Evolutionary conservation across 2,329 filamentous ascomycete species (phyloP).

Genomic region (Apiospora phragmitis): DNA sequence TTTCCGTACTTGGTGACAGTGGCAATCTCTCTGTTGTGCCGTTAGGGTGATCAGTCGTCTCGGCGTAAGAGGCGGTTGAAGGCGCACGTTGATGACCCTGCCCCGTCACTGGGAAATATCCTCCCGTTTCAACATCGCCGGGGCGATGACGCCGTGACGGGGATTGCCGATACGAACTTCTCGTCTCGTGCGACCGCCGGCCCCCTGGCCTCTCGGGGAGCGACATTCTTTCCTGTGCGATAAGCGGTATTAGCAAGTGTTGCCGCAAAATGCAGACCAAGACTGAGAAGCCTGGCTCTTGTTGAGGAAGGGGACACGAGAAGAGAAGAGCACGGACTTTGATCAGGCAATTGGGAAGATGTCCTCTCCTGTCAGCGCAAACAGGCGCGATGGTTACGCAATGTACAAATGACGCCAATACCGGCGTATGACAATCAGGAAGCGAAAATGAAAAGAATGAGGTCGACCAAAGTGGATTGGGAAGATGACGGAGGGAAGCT

Average conservation of each 20-base stretch:
- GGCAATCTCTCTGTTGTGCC: conserved; percentile 55
- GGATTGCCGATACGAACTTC: conserved; percentile 62
- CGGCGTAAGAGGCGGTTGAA: conserved; percentile 59
- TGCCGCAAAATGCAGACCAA: neutral
- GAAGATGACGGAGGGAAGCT: neutral
- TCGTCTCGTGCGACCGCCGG: conserved; percentile 60
- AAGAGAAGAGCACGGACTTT: conserved; percentile 4
- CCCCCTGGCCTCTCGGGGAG: conserved; percentile 63
- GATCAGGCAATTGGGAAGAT: neutral
- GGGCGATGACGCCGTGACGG: conserved; percentile 65
- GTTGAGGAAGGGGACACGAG: neutral
- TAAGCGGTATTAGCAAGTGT: neutral
- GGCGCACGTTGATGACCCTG: conserved; percentile 53
- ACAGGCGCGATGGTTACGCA: neutral
- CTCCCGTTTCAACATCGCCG: conserved; percentile 69
- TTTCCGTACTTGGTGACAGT: conserved; percentile 50
- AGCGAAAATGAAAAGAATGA: neutral
- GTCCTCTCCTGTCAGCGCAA: conserved; percentile 9
- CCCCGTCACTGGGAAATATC: conserved; percentile 45
- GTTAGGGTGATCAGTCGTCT: conserved; percentile 57
- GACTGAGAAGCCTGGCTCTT: neutral
- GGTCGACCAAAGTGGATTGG: neutral
- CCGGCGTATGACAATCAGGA: neutral
- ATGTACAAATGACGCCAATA: neutral
- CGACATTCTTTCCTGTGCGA: conserved; percentile 53